Evolutionary conservation across 164 flowering plant species (phyloP), one percentile per base, ranked within the genome.

Genomic region (Magnolia changhungtana): DNA sequence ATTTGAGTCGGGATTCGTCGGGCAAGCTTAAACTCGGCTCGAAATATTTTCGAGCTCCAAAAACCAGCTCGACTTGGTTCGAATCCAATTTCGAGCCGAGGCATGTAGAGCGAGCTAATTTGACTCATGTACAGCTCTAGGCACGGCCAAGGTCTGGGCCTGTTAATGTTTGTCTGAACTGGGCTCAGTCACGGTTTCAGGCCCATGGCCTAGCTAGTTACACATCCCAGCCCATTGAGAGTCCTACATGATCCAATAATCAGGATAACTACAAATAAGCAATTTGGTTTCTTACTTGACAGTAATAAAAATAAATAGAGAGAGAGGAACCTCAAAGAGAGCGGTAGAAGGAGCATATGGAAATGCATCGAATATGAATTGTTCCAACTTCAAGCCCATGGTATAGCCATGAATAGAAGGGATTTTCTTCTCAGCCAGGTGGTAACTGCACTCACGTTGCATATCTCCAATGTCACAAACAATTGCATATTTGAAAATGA

Each of bases 371-470:
- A 96, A 96, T 78, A 96, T 84, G 75, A 89, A 96, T 79, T 96
- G 99, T 82, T 96, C 99, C 21, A 96, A 82, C 80, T 96, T 96
- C 75, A 89, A 79, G 63, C 99, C 99, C 74, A 82, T 63, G 2
- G 93, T 89, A 63, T 82, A 73, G n/a, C 98, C 98, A 82, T 91
- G 86, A 59, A 88, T 78, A 72, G 97, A 92, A 79, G 97, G 90
- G 19, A 95, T 95, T 82, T 87, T 91, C 89, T 95, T 95, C 89
- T 95, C 98, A 9, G 98, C 98, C 73, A 93, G 86, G 87, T 95
- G 99, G 83, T 85, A 91, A 51, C 98, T 95, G 89, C 86, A 86
- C 7, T 59, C 78, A 77, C 61, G 81, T 69, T 37, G 20, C 50
- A 50, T n/a, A 19, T 37, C 2, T 55, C 18, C 61, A 55, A 66